Base-by-base conservation (phyloP, 345 rosid species). In the Pugionium cornutum region DNA sequence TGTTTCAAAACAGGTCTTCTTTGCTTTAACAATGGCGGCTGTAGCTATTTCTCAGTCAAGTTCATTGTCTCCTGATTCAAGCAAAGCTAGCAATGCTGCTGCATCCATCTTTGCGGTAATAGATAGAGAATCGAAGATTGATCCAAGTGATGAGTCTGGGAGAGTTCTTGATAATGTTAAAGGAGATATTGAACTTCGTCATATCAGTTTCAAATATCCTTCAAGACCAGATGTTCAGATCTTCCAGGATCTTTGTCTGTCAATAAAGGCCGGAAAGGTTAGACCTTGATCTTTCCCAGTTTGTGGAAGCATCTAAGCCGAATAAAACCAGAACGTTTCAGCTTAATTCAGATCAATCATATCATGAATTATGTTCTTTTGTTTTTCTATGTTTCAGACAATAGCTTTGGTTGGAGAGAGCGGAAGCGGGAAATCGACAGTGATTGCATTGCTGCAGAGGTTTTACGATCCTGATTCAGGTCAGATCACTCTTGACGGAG, bases 401-500 rank as follows among this genome's bases (percentile, higher is more conserved):
- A 81, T 88, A 48, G 96, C 97, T 66, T 56, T 88, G 62, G 97
- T 91, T 36, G 96, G 94, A 71, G 97, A 88, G 67, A 91, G 96
- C 36, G 96, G 97, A 9, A 70, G 96, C 9, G 97, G 96, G 2
- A 91, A 91, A 76, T 91, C 96, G 1, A 86, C 96, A 0, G 91
- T 85, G 39, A 79, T 86, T 4, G 68, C 97, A 0, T 58, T 88
- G 71, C 18, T 91, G 78, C 96, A 86, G 58, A 76, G 97, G 44
- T 91, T 88, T 64, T 88, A 91, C 29, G 86, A 88, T 73, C 89
- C 87, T 7, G 91, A 91, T 45, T 80, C 94, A 1, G 97, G 97
- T 43, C 78, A 37, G 9, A 83, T 88, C 30, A 86, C 83, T 35
- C 80, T 91, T 1, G 97, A 88, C 41, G 88, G 97, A 26, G 78